phyloP scores from a whole-genome alignment of 106 monocot genomes.

The Posidonia australis region DNA sequence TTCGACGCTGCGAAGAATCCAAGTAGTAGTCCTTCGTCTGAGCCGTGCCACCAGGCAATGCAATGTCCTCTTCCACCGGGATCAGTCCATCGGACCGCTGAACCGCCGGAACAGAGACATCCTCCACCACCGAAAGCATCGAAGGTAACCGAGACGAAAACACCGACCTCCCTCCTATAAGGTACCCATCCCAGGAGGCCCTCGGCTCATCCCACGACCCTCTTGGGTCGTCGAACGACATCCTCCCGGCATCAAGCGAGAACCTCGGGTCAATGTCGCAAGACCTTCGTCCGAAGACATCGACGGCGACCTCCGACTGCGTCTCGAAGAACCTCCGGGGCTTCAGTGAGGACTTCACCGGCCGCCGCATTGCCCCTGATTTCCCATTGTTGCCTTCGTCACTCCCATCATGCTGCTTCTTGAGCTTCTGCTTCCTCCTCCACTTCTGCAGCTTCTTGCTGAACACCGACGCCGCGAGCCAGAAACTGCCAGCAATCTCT shows the following conservation, averaged over 20 bases:
- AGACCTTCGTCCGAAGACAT: conserved; percentile 56
- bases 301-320: conserved; percentile 43
- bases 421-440: conserved; percentile 14
- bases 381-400: too few species aligned
- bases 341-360: background rate
- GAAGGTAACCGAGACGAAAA: conserved; percentile 37
- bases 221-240: conserved; percentile 55
- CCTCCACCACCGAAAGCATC: conserved; percentile 63
- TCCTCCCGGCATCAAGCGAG: conserved; percentile 60
- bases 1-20: conserved; percentile 36
- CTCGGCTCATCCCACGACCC: conserved; percentile 65
- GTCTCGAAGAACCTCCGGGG: conserved; percentile 17
- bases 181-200: conserved; percentile 81
- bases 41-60: conserved; percentile 36
- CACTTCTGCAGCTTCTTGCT: conserved; percentile 15
- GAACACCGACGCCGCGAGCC: conserved; percentile 12
- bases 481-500: conserved; percentile 13
- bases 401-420: too few species aligned
- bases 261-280: conserved; percentile 69
- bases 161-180: conserved; percentile 23
- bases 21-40: conserved; percentile 75
- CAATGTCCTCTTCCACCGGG: conserved; percentile 66
- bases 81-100: conserved; percentile 67
- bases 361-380: background rate
- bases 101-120: conserved; percentile 18